These are phyloP conservation scores for Dothistroma pini DNA, from an alignment of 2,329 filamentous ascomycete genomes.

Conservation along the genomic window DNA sequence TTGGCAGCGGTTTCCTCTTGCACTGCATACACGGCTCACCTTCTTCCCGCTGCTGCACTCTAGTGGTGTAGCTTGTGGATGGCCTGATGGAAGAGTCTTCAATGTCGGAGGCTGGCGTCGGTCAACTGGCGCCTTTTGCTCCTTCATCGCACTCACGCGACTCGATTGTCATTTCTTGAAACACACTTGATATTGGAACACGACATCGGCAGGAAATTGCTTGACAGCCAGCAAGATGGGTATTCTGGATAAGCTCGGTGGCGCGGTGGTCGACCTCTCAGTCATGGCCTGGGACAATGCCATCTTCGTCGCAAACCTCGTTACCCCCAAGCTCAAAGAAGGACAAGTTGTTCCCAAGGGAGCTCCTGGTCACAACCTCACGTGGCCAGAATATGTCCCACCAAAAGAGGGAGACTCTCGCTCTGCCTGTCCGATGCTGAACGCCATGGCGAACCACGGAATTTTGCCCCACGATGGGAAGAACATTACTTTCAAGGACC, in stretches of 20 bases:
- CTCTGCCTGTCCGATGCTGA: constrained; percentile 30
- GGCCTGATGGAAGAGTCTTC: neutral
- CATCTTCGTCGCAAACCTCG: constrained; percentile 38
- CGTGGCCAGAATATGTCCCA: constrained; percentile 38
- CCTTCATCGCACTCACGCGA: neutral
- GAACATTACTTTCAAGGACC: constrained; percentile 28
- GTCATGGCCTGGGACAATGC: constrained; percentile 41
- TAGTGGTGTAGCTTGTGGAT: neutral
- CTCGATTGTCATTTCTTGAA: neutral
- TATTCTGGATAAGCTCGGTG: constrained; percentile 22
- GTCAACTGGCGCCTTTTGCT: neutral
- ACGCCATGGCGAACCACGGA: constrained; percentile 33
- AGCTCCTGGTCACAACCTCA: constrained; percentile 35
- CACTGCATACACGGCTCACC: constrained; percentile 5
- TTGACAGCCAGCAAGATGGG: constrained; percentile 17
- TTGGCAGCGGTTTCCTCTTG: constrained; percentile 3
- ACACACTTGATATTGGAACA: neutral
- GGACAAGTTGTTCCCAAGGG: constrained; percentile 37
- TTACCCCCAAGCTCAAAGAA: constrained; percentile 37
- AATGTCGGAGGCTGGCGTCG: neutral
- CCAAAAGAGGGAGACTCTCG: constrained; percentile 37
- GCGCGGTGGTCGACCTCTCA: constrained; percentile 35
- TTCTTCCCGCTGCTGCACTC: neutral
- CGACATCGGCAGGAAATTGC: neutral
- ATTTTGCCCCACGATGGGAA: constrained; percentile 31